phyloP scores from a whole-genome alignment of 148 eudicot species.

The Camellia japonica region DNA sequence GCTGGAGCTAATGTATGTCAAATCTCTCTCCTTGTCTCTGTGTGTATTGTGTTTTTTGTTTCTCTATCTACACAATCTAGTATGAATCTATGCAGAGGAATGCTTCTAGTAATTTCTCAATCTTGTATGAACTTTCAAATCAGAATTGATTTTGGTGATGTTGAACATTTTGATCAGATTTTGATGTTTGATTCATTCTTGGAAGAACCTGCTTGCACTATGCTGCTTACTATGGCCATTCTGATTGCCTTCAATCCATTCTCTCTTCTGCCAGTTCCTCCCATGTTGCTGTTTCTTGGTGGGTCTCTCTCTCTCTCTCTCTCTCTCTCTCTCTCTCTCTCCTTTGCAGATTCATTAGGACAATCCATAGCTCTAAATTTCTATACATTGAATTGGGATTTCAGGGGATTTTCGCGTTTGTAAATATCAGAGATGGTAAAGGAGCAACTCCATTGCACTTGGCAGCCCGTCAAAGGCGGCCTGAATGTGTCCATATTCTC shows the following conservation, averaged over 20 bases:
- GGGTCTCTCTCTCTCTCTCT: not conserved
- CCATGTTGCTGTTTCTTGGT: conserved; percentile 80
- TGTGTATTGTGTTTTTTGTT: too few species aligned
- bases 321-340: not conserved
- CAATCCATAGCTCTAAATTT: not conserved
- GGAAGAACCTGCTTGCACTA: conserved; percentile 88
- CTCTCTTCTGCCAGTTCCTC: conserved; percentile 68
- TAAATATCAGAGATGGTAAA: conserved; percentile 83
- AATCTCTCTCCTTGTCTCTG: not conserved
- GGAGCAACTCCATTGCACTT: conserved; percentile 87
- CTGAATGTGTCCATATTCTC: conserved; percentile 69
- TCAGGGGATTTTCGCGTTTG: conserved; percentile 87
- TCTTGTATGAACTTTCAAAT: not conserved
- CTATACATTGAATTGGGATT: not conserved
- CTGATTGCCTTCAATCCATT: conserved; percentile 65
- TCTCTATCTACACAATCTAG: not conserved
- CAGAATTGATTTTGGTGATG: conserved; percentile 10
- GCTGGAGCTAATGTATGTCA: conserved; percentile 85
- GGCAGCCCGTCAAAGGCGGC: conserved; percentile 74
- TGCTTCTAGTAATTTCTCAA: not conserved
- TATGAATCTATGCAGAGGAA: not conserved
- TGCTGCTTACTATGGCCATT: conserved; percentile 80
- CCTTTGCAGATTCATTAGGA: not conserved
- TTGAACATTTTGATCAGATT: conserved; percentile 42
- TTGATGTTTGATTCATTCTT: conserved; percentile 73